Evolutionary conservation across 768 basidiomycete genomes (phyloP).

Genomic region (Termitomyces sp.): DNA sequence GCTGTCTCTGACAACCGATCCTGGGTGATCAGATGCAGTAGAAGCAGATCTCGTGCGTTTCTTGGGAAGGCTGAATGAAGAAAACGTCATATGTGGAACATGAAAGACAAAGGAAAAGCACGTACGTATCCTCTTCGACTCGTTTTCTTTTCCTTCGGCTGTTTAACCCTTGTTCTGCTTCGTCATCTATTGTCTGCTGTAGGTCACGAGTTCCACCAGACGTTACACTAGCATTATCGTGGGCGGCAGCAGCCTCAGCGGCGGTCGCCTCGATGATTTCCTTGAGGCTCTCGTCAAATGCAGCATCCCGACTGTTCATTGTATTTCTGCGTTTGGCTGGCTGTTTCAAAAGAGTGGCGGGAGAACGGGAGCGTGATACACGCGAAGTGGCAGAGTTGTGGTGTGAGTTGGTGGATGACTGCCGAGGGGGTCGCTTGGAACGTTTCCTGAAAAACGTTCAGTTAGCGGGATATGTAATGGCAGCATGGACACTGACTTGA

Average conservation of each 20-base stretch:
- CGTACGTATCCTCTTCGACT: slow-evolving; percentile 66
- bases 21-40: slow-evolving; percentile 55
- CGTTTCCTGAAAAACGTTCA: slow-evolving; percentile 42
- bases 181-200: slow-evolving; percentile 41
- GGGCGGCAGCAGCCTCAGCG: slow-evolving; percentile 56
- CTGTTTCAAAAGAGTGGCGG: slow-evolving; percentile 49
- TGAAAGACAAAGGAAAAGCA: slow-evolving; percentile 8
- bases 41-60: slow-evolving; percentile 79
- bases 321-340: slow-evolving; percentile 89
- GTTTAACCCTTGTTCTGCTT: slow-evolving; percentile 32
- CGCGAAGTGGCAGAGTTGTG: slow-evolving; percentile 49
- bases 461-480: slow-evolving; percentile 12
- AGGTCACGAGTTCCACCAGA: slow-evolving; percentile 29
- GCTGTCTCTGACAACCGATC: slow-evolving; percentile 36
- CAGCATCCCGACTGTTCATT: slow-evolving; percentile 96
- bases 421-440: slow-evolving; percentile 56
- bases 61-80: slow-evolving; percentile 37
- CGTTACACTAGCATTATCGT: slow-evolving; percentile 30
- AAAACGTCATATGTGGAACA: not conserved
- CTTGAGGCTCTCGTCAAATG: slow-evolving; percentile 84
- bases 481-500: slow-evolving; percentile 52
- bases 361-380: slow-evolving; percentile 73
- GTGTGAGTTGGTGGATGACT: slow-evolving; percentile 60
- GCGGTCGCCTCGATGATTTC: slow-evolving; percentile 72
- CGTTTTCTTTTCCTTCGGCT: slow-evolving; percentile 73